Evolutionary conservation across 106 monocot species (phyloP).

Genomic region (Dactylorhiza incarnata): DNA sequence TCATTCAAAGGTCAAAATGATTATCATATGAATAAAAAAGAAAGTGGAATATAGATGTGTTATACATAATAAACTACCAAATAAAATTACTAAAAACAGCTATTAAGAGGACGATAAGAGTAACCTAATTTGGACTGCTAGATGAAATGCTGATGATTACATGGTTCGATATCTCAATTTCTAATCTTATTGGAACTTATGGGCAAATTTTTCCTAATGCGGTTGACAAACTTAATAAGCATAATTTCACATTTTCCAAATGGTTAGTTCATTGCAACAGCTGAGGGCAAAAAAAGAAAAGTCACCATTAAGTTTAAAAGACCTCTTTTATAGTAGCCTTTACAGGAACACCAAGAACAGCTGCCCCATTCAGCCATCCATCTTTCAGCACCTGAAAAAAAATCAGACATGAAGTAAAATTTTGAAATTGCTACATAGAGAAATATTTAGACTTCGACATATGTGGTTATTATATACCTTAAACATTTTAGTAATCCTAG

Average conservation of each 20-base stretch:
- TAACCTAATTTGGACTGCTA: background rate
- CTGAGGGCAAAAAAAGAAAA: background rate
- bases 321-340: slow-evolving; percentile 99
- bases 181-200: background rate
- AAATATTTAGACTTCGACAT: background rate
- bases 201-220: background rate
- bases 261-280: background rate
- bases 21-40: background rate
- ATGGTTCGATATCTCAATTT: background rate
- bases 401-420: slow-evolving; percentile 11
- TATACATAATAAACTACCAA: background rate
- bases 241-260: background rate
- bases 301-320: background rate
- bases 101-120: background rate
- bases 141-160: background rate
- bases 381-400: slow-evolving; percentile 77
- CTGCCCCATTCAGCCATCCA: slow-evolving; percentile 78
- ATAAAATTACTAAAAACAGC: background rate
- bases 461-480: background rate
- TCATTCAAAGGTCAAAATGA: background rate
- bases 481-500: background rate
- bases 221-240: background rate
- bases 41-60: background rate
- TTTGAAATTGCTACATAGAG: background rate
- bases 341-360: slow-evolving; percentile 97